Base-by-base conservation (phyloP, 768 basidiomycete species). In the Rhodocollybia butyracea region DNA sequence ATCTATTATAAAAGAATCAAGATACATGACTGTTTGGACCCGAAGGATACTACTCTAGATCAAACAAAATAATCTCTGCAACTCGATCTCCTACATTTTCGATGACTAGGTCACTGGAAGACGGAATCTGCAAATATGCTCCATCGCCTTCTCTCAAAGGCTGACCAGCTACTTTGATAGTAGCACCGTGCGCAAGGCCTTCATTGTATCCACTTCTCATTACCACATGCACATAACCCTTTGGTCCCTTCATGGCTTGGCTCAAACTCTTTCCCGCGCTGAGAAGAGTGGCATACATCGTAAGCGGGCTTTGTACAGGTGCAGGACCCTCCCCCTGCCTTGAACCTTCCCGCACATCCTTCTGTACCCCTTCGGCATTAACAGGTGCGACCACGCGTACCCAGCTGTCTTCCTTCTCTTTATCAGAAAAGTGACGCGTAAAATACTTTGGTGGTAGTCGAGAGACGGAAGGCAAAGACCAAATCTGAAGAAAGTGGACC, bases 71-170 rank as follows among this genome's bases (percentile, higher is more conserved):
- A 19, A 93, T 75, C 71, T 96, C 94, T 0, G 85, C 89, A 12
- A 76, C 76, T 24, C 66, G 70, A 51, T 82, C 80, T 0, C 91
- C 90, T 3, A 78, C 73, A 60, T 92, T 95, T 67, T 81, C 78
- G 2, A 86, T 73, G 30, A 70, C 63, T 39, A 80, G 58, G 24
- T 68, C 62, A 60, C 24, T 59, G 19, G 10, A 55, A 21, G 80
- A 76, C 1, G 73, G 80, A 1, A 80, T 76, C 43, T 70, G 62
- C 42, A 96, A 67, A 68, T 94, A 98, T 12, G 86, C 85, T 0
- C 92, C 94, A 64, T 98, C 95, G 0, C 95, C 95, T 62, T 98
- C 95, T 30, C 81, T 80, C 51, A 96, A 68, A 36, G 79, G 83
- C 3, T 71, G 65, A 7, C 73, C 72, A 31, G 65, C 67, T 8